These are phyloP conservation scores for Rosa chinensis DNA, from an alignment of 306 rosid genomes.

Conservation along the genomic window DNA sequence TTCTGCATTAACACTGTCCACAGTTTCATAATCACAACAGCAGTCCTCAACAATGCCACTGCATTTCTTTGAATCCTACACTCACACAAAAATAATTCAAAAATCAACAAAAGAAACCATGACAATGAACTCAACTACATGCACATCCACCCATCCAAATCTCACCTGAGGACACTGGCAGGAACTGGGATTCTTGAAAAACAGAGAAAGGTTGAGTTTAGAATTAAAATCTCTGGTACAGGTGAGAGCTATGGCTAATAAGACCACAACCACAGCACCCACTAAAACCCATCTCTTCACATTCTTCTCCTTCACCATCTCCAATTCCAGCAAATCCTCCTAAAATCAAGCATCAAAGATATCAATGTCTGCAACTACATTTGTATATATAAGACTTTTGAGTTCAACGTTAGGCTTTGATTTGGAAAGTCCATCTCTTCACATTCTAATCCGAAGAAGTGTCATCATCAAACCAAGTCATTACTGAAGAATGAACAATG, in stretches of 20 bases:
- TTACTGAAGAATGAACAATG: too few relatives aligned
- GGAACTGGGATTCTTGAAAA: conserved; percentile 21
- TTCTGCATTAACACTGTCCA: conserved; percentile 48
- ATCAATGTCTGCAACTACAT: neutral
- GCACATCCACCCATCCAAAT: neutral
- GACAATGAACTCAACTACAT: neutral
- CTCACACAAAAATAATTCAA: neutral
- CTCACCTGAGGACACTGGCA: conserved; percentile 21
- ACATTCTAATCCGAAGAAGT: too few relatives aligned
- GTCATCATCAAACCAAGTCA: too few relatives aligned
- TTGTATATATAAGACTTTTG: too few relatives aligned
- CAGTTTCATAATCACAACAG: conserved; percentile 69
- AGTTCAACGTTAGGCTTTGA: neutral
- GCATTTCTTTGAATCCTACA: conserved; percentile 47
- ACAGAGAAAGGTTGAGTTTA: neutral
- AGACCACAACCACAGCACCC: conserved; percentile 13
- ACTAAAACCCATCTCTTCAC: neutral
- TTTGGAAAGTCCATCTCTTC: neutral
- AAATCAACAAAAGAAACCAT: neutral
- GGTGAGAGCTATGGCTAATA: conserved; percentile 10
- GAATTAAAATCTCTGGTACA: too few relatives aligned
- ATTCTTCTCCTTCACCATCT: conserved; percentile 8
- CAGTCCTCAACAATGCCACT: conserved; percentile 73
- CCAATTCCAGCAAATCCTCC: neutral
- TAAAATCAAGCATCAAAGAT: neutral